Evolutionary conservation across 78 protist genomes (phyloP), one percentile per base, ranked within the genome.

Genomic region (Protostelium mycophagum): DNA sequence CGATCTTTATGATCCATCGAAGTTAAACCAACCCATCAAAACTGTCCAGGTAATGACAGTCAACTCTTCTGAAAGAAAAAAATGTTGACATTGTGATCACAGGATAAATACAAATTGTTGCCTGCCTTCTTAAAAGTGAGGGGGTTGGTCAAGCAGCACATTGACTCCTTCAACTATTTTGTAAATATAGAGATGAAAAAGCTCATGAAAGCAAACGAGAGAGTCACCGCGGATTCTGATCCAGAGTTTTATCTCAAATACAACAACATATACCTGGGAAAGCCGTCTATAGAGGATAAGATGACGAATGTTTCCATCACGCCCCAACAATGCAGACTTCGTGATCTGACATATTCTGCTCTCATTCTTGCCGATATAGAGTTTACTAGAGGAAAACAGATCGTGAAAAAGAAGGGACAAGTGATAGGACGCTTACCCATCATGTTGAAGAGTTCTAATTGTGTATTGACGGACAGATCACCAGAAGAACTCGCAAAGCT

Each of bases 321-420:
- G 35, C 99, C 99, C 35, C 95, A 97, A 35, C 91, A 97, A 63
- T 99, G 99, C 96, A 95, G 99, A 29, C 96, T 99, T 34, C 93
- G 99, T 25, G 99, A 98, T 93, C 86, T 98, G 95, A 98, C 99
- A 0, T 99, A 99, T 91, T 63, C 98, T 0, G 99, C 99, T 25
- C 98, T 96, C 28, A 96, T 99, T 37, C 28, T 25, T 0, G 99
- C 97, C 16, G 96, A 98, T 90, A 34, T 99, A 10, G 97, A 92
- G 89, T 99, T 98, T 93, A 94, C 95, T 36, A 89, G 97, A 51
- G 97, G 96, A n/a, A 86, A 51, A 31, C 9, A 85, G 36, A 28
- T 88, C 25, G 86, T 90, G 0, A 39, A n/a, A 10, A 34, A 35
- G 36, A 37, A 84, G 0, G 94, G 93, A 86, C 94, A 97, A 34